These are phyloP conservation scores for Triglochin maritima DNA, from an alignment of 106 monocot genomes.

Conservation along the genomic window DNA sequence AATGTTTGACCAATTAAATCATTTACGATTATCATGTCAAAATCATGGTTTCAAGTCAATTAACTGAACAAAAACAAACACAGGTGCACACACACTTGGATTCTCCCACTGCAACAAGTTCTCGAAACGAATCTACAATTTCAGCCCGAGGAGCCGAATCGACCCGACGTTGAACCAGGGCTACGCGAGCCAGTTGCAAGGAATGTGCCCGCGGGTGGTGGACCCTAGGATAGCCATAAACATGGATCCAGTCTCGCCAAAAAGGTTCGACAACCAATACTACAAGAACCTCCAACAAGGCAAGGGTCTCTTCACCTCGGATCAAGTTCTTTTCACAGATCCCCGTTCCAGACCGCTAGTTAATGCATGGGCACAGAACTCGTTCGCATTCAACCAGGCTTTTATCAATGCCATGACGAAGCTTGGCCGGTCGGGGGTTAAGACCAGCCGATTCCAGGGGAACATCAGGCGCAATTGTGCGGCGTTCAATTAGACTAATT, in stretches of 20 bases:
- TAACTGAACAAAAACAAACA: too few relatives aligned
- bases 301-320: slow-evolving; percentile 57
- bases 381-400: slow-evolving; percentile 19
- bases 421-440: slow-evolving; percentile 50
- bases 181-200: slow-evolving; percentile 32
- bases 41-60: too few relatives aligned
- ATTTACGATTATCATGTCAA: too few relatives aligned
- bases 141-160: slow-evolving; percentile 9
- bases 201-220: slow-evolving; percentile 28
- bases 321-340: slow-evolving; percentile 42
- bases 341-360: slow-evolving; percentile 27
- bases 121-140: slow-evolving; percentile 41
- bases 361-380: slow-evolving; percentile 23
- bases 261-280: slow-evolving; percentile 60
- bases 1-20: too few relatives aligned
- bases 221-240: slow-evolving; percentile 33
- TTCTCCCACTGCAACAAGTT: slow-evolving; percentile 57
- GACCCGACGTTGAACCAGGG: slow-evolving; percentile 36
- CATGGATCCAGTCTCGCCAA: slow-evolving; percentile 52
- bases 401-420: slow-evolving; percentile 35
- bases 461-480: slow-evolving; percentile 35
- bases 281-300: slow-evolving; percentile 50
- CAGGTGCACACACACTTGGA: slow-evolving; percentile 51
- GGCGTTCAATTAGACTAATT: slow-evolving; percentile 17
- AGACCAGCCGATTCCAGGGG: slow-evolving; percentile 32